phyloP scores from a whole-genome alignment of 805 yeast genomes.

The Saccharomycodes ludwigii region DNA sequence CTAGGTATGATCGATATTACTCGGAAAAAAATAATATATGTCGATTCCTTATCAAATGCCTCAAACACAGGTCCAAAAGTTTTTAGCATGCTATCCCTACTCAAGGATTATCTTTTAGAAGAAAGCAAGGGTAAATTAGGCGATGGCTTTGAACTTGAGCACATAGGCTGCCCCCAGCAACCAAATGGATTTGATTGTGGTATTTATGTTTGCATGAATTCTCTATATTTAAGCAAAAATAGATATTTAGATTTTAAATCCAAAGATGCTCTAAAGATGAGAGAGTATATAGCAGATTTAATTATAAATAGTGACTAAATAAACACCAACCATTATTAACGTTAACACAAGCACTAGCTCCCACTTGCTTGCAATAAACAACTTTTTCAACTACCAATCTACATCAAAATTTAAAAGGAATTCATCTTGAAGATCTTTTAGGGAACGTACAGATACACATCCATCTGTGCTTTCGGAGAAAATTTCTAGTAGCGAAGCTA shows the following conservation, averaged over 20 bases:
- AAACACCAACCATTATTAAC: too few relatives aligned
- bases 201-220: slow-evolving; percentile 76
- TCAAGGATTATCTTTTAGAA: slow-evolving; percentile 50
- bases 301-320: slow-evolving; percentile 9
- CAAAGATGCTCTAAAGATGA: slow-evolving; percentile 52
- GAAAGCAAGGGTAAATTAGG: slow-evolving; percentile 43
- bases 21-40: slow-evolving; percentile 47
- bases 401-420: slow-evolving; percentile 11
- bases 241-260: slow-evolving; percentile 44
- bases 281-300: slow-evolving; percentile 33
- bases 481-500: slow-evolving; percentile 16
- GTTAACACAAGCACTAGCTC: too few relatives aligned
- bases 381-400: not conserved
- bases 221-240: slow-evolving; percentile 44
- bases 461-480: slow-evolving; percentile 7
- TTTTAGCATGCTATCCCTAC: slow-evolving; percentile 28
- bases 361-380: not conserved
- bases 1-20: slow-evolving; percentile 63
- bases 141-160: slow-evolving; percentile 21
- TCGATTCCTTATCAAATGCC: slow-evolving; percentile 56
- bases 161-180: slow-evolving; percentile 64
- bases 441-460: slow-evolving; percentile 8
- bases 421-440: slow-evolving; percentile 17
- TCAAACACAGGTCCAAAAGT: slow-evolving; percentile 26
- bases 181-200: slow-evolving; percentile 92